These are phyloP conservation scores for Melaleuca quinquenervia DNA, from an alignment of 345 rosid genomes.

Conservation along the genomic window DNA sequence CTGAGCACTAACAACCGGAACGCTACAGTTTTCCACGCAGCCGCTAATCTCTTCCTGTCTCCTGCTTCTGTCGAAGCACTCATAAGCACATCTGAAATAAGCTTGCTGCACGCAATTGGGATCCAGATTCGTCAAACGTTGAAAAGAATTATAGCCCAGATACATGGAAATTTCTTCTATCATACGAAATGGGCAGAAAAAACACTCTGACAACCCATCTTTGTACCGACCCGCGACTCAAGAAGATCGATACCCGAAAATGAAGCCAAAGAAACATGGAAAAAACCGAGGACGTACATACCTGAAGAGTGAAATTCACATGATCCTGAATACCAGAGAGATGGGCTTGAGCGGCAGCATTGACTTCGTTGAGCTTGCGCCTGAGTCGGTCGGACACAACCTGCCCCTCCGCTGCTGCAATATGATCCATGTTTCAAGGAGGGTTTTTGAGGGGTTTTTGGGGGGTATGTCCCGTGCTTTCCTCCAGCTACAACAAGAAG, in stretches of 20 bases:
- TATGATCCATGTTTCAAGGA: slow-evolving; percentile 37
- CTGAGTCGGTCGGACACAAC: slow-evolving; percentile 55
- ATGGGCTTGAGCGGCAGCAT: slow-evolving; percentile 54
- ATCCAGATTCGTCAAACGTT: neutral
- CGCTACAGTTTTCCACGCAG: slow-evolving; percentile 75
- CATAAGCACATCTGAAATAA: slow-evolving; percentile 85
- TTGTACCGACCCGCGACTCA: neutral
- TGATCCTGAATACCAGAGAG: slow-evolving; percentile 78
- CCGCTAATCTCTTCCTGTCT: slow-evolving; percentile 67
- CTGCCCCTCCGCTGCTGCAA: slow-evolving; percentile 34
- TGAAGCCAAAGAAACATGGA: neutral
- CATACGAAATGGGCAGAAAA: neutral
- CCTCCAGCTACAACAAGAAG: neutral
- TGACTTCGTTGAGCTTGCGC: slow-evolving; percentile 56
- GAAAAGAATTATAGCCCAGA: neutral
- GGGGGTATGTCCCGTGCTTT: neutral
- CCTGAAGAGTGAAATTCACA: slow-evolving; percentile 90
- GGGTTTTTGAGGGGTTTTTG: neutral
- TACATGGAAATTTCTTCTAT: neutral
- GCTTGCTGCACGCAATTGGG: slow-evolving; percentile 60
- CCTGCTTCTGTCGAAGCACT: slow-evolving; percentile 76
- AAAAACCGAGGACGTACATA: slow-evolving; percentile 1
- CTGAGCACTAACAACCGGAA: slow-evolving; percentile 66
- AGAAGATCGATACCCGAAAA: neutral
- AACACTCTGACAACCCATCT: neutral